Conservation (phyloP, 495 filamentous ascomycete species). For the Talaromyces thailandensis region DNA sequence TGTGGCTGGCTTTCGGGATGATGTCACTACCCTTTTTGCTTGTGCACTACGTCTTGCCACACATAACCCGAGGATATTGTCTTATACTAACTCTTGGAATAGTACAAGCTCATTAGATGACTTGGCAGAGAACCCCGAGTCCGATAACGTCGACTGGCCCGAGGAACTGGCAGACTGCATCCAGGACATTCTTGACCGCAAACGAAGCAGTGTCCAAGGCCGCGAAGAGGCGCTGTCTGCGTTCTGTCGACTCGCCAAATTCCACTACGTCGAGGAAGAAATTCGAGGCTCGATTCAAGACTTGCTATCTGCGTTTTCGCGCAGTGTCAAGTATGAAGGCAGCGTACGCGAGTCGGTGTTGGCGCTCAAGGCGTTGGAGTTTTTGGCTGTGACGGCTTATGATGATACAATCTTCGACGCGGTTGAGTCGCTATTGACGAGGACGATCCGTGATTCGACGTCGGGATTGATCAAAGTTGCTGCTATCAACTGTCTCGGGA, state of each 20-base stretch:
- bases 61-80: neutral
- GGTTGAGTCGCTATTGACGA: constrained; percentile 55
- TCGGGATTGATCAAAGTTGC: constrained; percentile 57
- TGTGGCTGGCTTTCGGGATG: constrained; percentile 24
- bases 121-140: constrained; percentile 44
- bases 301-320: constrained; percentile 61
- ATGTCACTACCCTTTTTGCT: constrained; percentile 20
- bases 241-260: constrained; percentile 65
- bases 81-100: neutral
- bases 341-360: constrained; percentile 65
- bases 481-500: constrained; percentile 66
- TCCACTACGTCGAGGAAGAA: constrained; percentile 62
- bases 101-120: constrained; percentile 51
- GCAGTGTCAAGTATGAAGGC: constrained; percentile 60
- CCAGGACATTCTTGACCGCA: constrained; percentile 75
- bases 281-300: constrained; percentile 52
- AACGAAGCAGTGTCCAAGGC: constrained; percentile 71
- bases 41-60: neutral
- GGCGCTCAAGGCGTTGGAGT: constrained; percentile 64
- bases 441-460: constrained; percentile 59
- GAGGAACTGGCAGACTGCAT: constrained; percentile 63
- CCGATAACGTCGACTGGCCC: constrained; percentile 51
- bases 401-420: constrained; percentile 62
- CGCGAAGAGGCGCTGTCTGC: constrained; percentile 62
- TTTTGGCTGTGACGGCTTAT: constrained; percentile 65